A percentile compares a stretch with the other conserved stretches of the same genome.
phyloP scores from a whole-genome alignment of 805 yeast genomes.

The Wickerhamiella brachini region DNA sequence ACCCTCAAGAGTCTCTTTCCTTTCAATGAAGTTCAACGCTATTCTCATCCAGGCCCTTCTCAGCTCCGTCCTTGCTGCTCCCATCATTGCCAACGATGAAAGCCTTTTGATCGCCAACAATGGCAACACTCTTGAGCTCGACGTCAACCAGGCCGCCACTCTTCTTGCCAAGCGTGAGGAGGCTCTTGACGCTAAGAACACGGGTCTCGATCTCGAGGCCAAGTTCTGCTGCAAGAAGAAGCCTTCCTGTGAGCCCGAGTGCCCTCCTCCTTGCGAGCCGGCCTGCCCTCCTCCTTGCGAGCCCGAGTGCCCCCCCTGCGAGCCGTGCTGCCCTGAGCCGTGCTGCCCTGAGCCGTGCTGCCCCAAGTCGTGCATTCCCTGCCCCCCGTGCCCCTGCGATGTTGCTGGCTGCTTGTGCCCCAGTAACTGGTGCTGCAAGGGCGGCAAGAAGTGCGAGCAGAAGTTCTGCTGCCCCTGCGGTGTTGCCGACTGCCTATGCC shows the following conservation, averaged over 20 bases:
- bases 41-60: constrained; percentile 1
- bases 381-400: neutral
- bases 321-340: neutral
- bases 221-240: neutral
- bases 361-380: neutral
- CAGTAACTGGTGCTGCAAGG: neutral
- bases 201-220: neutral
- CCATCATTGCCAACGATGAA: neutral
- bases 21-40: neutral
- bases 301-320: neutral
- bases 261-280: neutral
- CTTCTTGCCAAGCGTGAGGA: neutral
- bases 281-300: neutral
- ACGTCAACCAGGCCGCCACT: neutral
- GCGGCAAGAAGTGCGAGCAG: neutral
- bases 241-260: neutral
- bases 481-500: neutral
- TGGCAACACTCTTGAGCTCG: neutral
- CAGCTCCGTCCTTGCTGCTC: constrained; percentile 1
- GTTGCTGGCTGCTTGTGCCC: neutral
- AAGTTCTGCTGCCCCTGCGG: neutral
- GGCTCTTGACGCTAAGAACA: neutral
- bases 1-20: neutral
- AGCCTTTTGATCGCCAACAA: neutral
- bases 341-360: neutral